These are phyloP conservation scores for Mycena sanguinolenta DNA, from an alignment of 768 basidiomycete species.

Conservation along the genomic window DNA sequence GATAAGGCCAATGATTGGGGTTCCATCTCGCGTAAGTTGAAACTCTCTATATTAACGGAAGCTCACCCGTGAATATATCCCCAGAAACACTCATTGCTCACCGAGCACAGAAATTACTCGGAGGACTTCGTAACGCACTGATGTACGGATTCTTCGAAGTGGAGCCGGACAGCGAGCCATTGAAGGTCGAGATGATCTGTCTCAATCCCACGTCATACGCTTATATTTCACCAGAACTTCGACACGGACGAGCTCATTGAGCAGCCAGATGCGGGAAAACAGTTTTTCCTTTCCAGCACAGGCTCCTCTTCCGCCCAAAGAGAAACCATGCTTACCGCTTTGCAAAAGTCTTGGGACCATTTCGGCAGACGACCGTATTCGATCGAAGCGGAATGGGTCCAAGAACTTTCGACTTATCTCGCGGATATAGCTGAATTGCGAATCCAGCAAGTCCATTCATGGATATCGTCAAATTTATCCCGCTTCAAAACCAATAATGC, in stretches of 20 bases:
- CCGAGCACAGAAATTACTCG: constrained; percentile 58
- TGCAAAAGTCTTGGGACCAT: constrained; percentile 47
- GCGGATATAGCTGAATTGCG: constrained; percentile 56
- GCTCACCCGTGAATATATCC: background rate
- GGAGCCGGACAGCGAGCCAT: constrained; percentile 59
- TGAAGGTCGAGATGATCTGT: constrained; percentile 57
- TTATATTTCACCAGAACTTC: constrained; percentile 56
- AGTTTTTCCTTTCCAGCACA: constrained; percentile 46
- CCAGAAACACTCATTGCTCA: constrained; percentile 64
- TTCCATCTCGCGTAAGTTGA: constrained; percentile 69
- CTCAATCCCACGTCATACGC: background rate
- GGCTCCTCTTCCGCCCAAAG: constrained; percentile 30
- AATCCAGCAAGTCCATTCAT: constrained; percentile 61
- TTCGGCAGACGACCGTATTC: constrained; percentile 48
- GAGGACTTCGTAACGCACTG: constrained; percentile 62
- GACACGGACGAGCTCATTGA: constrained; percentile 62
- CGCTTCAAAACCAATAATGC: constrained; percentile 62
- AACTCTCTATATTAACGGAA: background rate
- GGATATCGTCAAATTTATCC: constrained; percentile 63
- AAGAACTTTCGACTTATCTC: constrained; percentile 54
- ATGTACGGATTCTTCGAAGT: constrained; percentile 61
- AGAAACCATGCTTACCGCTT: constrained; percentile 41
- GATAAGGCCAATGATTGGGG: constrained; percentile 75
- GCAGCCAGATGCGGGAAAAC: constrained; percentile 49
- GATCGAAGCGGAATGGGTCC: constrained; percentile 59